Evolutionary conservation across 768 basidiomycete genomes (phyloP), one percentile per base, ranked within the genome.

Genomic region (Filobasidium wieringae): DNA sequence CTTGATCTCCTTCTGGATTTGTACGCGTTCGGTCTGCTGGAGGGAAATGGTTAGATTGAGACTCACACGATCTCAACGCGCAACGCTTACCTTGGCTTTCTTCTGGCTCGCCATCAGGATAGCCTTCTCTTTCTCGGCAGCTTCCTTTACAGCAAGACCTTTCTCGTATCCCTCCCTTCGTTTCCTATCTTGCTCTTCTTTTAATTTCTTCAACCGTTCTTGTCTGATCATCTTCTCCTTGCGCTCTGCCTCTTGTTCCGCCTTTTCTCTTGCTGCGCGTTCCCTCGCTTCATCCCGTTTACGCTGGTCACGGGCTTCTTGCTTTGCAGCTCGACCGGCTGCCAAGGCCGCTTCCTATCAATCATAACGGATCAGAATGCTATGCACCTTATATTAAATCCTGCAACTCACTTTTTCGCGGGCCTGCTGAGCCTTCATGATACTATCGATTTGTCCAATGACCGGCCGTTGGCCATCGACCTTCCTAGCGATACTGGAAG

Each of bases 81-180:
- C 6, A 15, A 19, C 0, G 57, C 63, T 63, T 40, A 66, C 67
- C 64, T 65, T 61, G 5, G 64, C 57, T 26, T 54, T 61, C 4
- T 63, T 64, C 50, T 53, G 61, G 12, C 60, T 61, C 32, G 47
- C 63, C 1, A 55, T 59, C 29, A 53, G 22, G 29, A 60, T 62
- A 34, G 63, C 60, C 49, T 57, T 56, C 51, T 66, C 68, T 63
- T 63, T 66, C 8, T 52, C 63, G 0, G 63, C 68, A 37, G 66
- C 66, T 34, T 66, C 63, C 51, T 61, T 61, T n/a, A n/a, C n/a
- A 19, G 43, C 43, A 7, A 47, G 2, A 4, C 43, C 43, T 14
- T 27, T 19, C n/a, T 47, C 7, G 24, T 6, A 6, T 2, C 22
- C 43, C 17, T 47, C 43, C 29, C 29, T 47, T 26, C 43, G 43